These are phyloP conservation scores for Spathaspora sp. DNA, from an alignment of 1,139 yeast species.

Conservation along the genomic window DNA sequence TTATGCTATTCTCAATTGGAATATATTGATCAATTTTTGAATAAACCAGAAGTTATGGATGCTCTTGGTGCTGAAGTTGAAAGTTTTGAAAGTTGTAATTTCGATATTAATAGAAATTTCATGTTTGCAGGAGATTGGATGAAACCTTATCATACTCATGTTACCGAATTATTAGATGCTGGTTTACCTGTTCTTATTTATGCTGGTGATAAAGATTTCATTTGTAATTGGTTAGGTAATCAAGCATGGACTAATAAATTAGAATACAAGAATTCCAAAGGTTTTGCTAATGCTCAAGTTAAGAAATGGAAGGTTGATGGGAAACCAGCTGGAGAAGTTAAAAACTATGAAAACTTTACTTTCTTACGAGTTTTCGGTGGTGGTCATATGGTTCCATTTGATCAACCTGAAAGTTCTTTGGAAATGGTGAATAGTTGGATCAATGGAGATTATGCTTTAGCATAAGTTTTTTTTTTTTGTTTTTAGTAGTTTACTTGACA, in stretches of 20 bases:
- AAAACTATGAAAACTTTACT: conserved; percentile 45
- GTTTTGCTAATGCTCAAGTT: conserved; percentile 45
- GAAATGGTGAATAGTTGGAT: conserved; percentile 51
- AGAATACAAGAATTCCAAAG: conserved; percentile 62
- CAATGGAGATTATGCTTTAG: conserved; percentile 30
- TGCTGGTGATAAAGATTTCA: conserved; percentile 86
- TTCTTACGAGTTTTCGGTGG: conserved; percentile 49
- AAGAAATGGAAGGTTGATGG: conserved; percentile 40
- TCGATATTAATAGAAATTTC: conserved; percentile 80
- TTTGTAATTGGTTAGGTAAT: conserved; percentile 86
- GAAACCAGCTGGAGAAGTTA: conserved; percentile 45
- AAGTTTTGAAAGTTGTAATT: conserved; percentile 78
- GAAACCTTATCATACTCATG: conserved; percentile 79
- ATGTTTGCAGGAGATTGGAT: conserved; percentile 89
- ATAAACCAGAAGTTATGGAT: conserved; percentile 48
- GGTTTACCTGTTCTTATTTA: conserved; percentile 71
- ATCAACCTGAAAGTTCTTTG: conserved; percentile 46
- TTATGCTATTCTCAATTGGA: conserved; percentile 62
- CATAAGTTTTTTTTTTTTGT: not conserved
- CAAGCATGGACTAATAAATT: conserved; percentile 76
- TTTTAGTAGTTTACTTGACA: no score
- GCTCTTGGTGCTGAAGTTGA: conserved; percentile 94
- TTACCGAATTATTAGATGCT: conserved; percentile 53
- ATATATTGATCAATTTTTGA: conserved; percentile 35
- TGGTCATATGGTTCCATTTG: conserved; percentile 53